These are phyloP conservation scores for Microbotryomycetes sp. DNA, from an alignment of 1,284 basidiomycete species.

Conservation along the genomic window DNA sequence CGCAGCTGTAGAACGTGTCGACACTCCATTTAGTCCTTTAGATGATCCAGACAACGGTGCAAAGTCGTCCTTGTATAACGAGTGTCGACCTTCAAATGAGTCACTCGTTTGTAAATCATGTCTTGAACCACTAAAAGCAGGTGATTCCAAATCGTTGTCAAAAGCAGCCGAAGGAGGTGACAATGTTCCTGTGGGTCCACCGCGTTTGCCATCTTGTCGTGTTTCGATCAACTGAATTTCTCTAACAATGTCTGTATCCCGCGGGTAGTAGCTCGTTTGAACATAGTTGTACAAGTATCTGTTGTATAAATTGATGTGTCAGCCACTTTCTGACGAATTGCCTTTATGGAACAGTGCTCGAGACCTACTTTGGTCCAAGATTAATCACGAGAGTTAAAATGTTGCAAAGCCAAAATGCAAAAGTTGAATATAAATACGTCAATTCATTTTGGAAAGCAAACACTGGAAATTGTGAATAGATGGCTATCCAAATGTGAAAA, in stretches of 20 bases:
- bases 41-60: background rate
- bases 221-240: conserved; percentile 49
- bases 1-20: too few relatives aligned
- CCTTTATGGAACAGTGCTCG: conserved; percentile 17
- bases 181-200: too few relatives aligned
- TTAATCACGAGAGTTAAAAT: conserved; percentile 61
- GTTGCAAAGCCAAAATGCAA: conserved; percentile 76
- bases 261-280: conserved; percentile 58
- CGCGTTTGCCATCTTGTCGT: too few relatives aligned
- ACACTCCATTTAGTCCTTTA: too few relatives aligned
- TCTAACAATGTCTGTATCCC: conserved; percentile 76
- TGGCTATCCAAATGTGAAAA: conserved; percentile 69
- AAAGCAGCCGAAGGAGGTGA: too few relatives aligned
- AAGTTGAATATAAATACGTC: conserved; percentile 60
- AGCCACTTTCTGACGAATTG: conserved; percentile 38
- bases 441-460: conserved; percentile 63
- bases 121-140: too few relatives aligned
- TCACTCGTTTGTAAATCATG: too few relatives aligned
- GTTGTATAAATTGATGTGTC: conserved; percentile 53
- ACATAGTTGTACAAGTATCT: conserved; percentile 62
- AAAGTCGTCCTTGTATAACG: background rate
- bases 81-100: background rate
- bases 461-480: conserved; percentile 70
- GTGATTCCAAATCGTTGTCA: too few relatives aligned
- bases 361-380: conserved; percentile 52